phyloP scores from a whole-genome alignment of 192 early-diverging fungal genomes.

The Backusella parvicylindrica region DNA sequence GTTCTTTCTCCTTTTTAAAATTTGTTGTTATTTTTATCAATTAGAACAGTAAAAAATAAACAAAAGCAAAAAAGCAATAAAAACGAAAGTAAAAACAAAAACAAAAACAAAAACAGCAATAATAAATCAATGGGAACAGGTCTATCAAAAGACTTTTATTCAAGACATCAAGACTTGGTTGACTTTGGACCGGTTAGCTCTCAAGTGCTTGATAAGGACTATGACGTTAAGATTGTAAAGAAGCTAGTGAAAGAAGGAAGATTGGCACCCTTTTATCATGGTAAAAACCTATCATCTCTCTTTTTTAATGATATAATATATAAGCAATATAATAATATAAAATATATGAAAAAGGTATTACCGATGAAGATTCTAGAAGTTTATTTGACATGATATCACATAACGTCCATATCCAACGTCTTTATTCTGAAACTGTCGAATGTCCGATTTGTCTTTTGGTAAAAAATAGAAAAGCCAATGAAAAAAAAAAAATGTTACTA shows the following conservation, averaged over 20 bases:
- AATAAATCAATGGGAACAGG: neutral
- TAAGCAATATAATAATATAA: neutral
- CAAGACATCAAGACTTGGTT: neutral
- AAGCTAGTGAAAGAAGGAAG: constrained; percentile 14
- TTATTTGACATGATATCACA: neutral
- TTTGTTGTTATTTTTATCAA: neutral
- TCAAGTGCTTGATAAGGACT: constrained; percentile 9
- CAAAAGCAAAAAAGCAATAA: no score
- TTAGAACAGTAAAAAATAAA: neutral
- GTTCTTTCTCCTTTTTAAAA: neutral
- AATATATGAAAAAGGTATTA: neutral
- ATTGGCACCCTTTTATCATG: constrained; percentile 28
- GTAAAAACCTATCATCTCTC: neutral
- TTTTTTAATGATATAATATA: no score
- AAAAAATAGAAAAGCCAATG: neutral
- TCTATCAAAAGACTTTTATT: constrained; percentile 7
- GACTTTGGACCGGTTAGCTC: neutral
- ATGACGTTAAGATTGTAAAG: constrained; percentile 19
- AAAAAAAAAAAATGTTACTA: neutral
- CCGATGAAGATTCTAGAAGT: neutral
- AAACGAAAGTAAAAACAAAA: neutral
- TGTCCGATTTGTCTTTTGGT: constrained; percentile 33
- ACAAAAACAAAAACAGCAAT: neutral
- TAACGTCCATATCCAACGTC: neutral
- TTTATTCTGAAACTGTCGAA: constrained; percentile 22